These are phyloP conservation scores for Talaromyces islandicus DNA, from an alignment of 2,329 filamentous ascomycete species.

Conservation along the genomic window DNA sequence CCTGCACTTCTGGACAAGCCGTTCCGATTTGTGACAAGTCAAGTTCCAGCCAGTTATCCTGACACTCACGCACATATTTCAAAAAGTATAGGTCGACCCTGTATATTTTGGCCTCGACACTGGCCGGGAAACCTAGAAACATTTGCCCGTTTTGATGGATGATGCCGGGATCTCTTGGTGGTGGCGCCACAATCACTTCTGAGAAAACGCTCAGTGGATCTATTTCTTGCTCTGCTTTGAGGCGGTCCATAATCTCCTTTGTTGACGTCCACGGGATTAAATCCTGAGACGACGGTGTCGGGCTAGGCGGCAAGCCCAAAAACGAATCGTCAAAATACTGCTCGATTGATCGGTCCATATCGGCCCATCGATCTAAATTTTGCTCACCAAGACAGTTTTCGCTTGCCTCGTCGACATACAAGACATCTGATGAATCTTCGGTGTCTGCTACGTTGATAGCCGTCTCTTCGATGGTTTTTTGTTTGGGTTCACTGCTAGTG, in stretches of 20 bases:
- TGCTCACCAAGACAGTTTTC: not conserved
- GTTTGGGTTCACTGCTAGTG: not conserved
- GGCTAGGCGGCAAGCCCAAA: conserved; percentile 14
- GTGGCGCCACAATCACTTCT: not conserved
- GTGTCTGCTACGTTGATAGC: not conserved
- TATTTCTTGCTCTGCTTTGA: not conserved
- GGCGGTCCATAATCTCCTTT: not conserved
- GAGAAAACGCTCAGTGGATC: not conserved
- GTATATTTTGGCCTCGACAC: not conserved
- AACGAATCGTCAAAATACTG: conserved; percentile 1
- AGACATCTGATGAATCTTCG: not conserved
- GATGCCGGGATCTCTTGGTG: not conserved
- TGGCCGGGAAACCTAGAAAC: not conserved
- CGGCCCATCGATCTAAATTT: not conserved
- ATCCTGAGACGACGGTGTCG: conserved; percentile 15
- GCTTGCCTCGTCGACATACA: not conserved
- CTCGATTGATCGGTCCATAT: not conserved
- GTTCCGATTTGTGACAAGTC: not conserved
- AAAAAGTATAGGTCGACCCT: not conserved
- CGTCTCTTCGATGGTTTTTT: not conserved
- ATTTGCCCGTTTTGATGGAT: conserved; percentile 1
- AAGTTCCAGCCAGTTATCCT: conserved; percentile 4
- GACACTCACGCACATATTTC: not conserved
- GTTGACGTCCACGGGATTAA: conserved; percentile 15
- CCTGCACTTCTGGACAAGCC: not conserved